Base-by-base conservation (phyloP, 73 alveolate species). In the Paramecium tetraurelia region DNA sequence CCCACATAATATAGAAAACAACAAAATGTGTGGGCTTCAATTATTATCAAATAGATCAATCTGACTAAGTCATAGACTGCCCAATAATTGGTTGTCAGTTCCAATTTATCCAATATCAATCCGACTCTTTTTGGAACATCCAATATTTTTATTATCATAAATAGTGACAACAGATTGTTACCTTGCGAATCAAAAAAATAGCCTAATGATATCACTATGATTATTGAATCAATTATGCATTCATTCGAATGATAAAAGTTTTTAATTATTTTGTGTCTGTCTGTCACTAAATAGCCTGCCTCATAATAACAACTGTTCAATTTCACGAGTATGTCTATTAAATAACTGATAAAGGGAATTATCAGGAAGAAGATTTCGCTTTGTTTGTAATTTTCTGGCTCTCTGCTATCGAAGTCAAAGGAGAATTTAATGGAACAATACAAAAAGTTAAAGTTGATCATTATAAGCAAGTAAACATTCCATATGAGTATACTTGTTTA, bases 281-380 rank as follows among this genome's bases (percentile, higher is more conserved):
- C 87, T 20, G 38, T 33, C 38, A 75, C 87, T 7, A 75, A 41
- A 22, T 75, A 38, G 12, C 87, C 87, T 4, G 58, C 35, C 36
- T 75, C 87, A 75, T 75, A 75, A 75, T 75, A 75, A 41, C 87
- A 75, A 75, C 58, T 75, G 35, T 75, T 75, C 4, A 75, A 75
- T 36, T 75, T 75, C 40, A 75, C 59, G 10, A 75, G 8, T 1
- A 75, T 75, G n/a, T 75, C 87, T 0, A 63, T 27, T 33, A 63
- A 63, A 27, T 63, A 63, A 63, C 84, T 63, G 2, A 63, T 63
- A 36, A 44, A 80, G 20, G 90, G 90, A 38, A 80, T 24, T 80
- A 80, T 14, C 6, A 31, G 33, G 8, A n/a, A 46, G 11, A 80
- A 46, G 4, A 41, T 80, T 4, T 80, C 48, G 22, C 90, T 18